Percentiles rank a stretch among this genome's conserved stretches.
Conservation (phyloP, 306 rosid genomes). For the Carpinus viminea region DNA sequence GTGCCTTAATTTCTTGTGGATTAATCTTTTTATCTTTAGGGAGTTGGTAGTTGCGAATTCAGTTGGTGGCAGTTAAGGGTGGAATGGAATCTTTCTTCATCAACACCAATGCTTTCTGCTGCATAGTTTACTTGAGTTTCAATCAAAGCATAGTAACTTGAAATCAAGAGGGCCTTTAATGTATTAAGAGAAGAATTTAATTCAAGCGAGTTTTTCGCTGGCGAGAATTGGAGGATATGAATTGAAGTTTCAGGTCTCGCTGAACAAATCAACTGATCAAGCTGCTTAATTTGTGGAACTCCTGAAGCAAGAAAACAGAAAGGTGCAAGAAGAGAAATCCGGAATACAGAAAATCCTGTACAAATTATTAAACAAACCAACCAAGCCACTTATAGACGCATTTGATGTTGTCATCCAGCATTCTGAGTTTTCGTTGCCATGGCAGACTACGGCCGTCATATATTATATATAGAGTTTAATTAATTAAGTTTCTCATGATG, state of each 20-base stretch:
- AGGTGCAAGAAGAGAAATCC: slow-evolving; percentile 23
- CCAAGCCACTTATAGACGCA: slow-evolving; percentile 7
- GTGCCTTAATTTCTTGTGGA: neutral
- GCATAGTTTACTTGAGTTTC: neutral
- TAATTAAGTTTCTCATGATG: slow-evolving; percentile 4
- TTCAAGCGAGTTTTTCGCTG: neutral
- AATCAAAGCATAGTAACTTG: neutral
- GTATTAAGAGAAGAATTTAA: neutral
- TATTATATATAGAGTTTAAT: slow-evolving; percentile 30
- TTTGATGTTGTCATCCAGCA: slow-evolving; percentile 23
- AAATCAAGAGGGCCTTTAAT: neutral
- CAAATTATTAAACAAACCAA: slow-evolving; percentile 19
- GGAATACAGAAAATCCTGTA: slow-evolving; percentile 23
- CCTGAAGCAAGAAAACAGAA: slow-evolving; percentile 7
- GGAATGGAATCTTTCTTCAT: neutral
- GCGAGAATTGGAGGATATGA: neutral
- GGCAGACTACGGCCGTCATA: slow-evolving; percentile 29
- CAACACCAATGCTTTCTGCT: neutral
- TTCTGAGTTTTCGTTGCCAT: slow-evolving; percentile 34
- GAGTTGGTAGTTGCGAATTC: slow-evolving; percentile 7
- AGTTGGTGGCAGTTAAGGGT: slow-evolving; percentile 3
- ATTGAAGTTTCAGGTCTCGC: neutral
- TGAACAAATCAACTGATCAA: neutral
- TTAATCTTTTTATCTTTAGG: neutral
- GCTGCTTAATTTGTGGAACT: neutral